Evolutionary conservation across 345 rosid genomes (phyloP).

Genomic region (Acer saccharum): DNA sequence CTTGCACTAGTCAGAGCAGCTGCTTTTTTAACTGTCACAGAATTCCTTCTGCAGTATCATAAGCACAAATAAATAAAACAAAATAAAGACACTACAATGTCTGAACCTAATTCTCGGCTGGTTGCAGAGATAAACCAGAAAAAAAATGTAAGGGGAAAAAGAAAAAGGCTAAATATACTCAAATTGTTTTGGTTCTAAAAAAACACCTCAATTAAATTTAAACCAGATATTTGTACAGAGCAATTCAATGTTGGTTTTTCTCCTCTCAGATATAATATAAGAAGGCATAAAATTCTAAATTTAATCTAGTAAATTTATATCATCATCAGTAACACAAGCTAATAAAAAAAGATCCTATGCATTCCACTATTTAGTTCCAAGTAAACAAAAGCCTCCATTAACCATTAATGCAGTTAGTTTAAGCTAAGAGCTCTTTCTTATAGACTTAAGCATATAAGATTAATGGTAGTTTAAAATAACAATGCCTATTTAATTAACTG

Average conservation of each 20-base stretch:
- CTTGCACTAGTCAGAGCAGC: constrained; percentile 31
- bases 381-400: too few species aligned
- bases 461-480: too few species aligned
- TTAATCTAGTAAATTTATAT: background rate
- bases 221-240: background rate
- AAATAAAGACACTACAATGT: constrained; percentile 1
- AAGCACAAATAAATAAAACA: background rate
- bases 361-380: background rate
- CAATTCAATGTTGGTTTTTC: background rate
- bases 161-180: background rate
- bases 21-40: constrained; percentile 32
- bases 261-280: background rate
- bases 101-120: background rate
- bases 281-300: background rate
- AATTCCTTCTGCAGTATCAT: constrained; percentile 34
- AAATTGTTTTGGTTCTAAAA: background rate
- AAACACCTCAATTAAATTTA: background rate
- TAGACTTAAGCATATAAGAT: too few species aligned
- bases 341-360: background rate
- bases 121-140: background rate
- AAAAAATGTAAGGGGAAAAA: background rate
- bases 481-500: background rate
- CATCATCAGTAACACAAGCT: background rate
- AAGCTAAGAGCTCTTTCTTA: background rate
- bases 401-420: too few species aligned